Conservation (phyloP, 371 early-diverging fungal genomes). For the Synchytrium microbalum region DNA sequence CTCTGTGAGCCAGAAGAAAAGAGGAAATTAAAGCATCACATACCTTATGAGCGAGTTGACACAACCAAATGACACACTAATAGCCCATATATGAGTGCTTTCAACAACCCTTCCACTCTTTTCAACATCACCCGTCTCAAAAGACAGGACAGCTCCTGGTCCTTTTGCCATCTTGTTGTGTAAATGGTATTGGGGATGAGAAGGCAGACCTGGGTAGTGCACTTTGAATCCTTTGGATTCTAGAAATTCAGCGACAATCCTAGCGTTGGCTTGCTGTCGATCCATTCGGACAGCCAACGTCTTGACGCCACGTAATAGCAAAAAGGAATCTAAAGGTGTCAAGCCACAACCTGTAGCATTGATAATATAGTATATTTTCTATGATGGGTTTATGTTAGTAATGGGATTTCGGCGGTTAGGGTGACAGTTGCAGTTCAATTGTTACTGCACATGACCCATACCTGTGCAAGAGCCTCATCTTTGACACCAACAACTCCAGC, state of each 20-base stretch:
- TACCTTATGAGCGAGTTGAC: conserved; percentile 92
- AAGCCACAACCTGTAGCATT: conserved; percentile 89
- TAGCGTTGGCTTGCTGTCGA: conserved; percentile 66
- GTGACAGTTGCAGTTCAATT: conserved; percentile 5
- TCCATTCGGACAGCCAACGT: conserved; percentile 85
- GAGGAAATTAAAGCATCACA: neutral
- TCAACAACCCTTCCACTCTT: conserved; percentile 79
- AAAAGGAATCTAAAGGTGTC: conserved; percentile 80
- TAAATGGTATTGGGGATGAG: conserved; percentile 81
- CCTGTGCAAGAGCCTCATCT: conserved; percentile 58
- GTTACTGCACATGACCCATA: conserved; percentile 21
- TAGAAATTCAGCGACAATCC: conserved; percentile 71
- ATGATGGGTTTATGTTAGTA: conserved; percentile 6
- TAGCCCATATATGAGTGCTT: conserved; percentile 74
- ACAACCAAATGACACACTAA: conserved; percentile 93
- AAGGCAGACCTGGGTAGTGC: conserved; percentile 77
- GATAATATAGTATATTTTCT: conserved; percentile 72
- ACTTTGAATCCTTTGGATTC: conserved; percentile 70
- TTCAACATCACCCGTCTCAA: conserved; percentile 82
- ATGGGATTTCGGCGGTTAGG: neutral
- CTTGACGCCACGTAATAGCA: conserved; percentile 79
- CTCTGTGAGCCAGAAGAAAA: neutral
- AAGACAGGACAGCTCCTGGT: conserved; percentile 89
- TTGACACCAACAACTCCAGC: conserved; percentile 78
- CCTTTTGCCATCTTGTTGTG: conserved; percentile 72